Evolutionary conservation across 768 basidiomycete species (phyloP).

Genomic region (Sarcodon aspratus): DNA sequence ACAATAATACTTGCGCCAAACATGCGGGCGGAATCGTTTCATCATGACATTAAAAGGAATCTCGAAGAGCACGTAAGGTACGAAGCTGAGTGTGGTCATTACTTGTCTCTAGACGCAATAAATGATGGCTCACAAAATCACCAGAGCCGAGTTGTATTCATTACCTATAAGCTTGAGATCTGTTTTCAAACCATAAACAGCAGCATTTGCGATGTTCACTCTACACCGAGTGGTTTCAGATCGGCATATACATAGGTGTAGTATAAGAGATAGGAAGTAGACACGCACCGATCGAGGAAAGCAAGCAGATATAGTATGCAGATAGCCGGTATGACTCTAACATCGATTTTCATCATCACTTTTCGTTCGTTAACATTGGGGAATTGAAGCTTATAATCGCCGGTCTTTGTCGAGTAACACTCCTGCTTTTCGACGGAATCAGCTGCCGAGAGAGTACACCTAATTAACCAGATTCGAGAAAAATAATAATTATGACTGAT

Average conservation of each 20-base stretch:
- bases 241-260: too few species aligned
- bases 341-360: conserved; percentile 24
- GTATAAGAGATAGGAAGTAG: too few species aligned
- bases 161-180: conserved; percentile 16
- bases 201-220: conserved; percentile 21
- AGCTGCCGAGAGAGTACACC: too few species aligned
- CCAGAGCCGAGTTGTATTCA: conserved; percentile 18
- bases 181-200: conserved; percentile 17
- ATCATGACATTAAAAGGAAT: conserved; percentile 28
- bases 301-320: conserved; percentile 30
- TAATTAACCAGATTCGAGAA: too few species aligned
- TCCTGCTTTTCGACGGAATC: too few species aligned
- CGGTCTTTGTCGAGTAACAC: too few species aligned
- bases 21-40: conserved; percentile 25
- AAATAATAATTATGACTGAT: too few species aligned
- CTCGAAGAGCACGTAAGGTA: conserved; percentile 29
- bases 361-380: conserved; percentile 15
- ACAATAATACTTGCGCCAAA: conserved; percentile 14
- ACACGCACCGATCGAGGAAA: conserved; percentile 26
- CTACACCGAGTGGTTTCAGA: not conserved
- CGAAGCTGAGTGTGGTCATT: conserved; percentile 22
- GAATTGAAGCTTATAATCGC: conserved; percentile 2
- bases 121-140: conserved; percentile 15
- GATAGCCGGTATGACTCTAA: conserved; percentile 28
- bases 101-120: not conserved